A percentile compares a stretch with the other conserved stretches of the same genome.
phyloP scores from a whole-genome alignment of 1,139 yeast genomes.

The Candida sp. region DNA sequence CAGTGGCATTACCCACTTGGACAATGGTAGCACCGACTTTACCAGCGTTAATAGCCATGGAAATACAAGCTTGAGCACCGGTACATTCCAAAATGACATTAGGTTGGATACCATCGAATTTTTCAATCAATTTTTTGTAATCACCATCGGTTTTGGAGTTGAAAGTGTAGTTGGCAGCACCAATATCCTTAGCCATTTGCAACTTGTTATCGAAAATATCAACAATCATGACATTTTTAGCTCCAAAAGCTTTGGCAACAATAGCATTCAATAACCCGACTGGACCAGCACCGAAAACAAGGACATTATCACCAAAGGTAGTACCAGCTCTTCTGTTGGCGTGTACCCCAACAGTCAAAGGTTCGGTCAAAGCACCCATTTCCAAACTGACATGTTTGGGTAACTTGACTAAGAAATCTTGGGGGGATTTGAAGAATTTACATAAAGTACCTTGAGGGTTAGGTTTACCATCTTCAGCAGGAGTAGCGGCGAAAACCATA shows the following conservation, averaged over 20 bases:
- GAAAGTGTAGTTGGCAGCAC: slow-evolving; percentile 57
- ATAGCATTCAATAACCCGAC: slow-evolving; percentile 82
- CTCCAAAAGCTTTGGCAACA: slow-evolving; percentile 81
- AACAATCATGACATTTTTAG: slow-evolving; percentile 61
- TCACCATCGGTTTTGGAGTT: slow-evolving; percentile 49
- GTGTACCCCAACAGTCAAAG: slow-evolving; percentile 83
- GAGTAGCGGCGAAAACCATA: slow-evolving; percentile 88
- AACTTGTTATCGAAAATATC: slow-evolving; percentile 62
- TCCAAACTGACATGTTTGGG: slow-evolving; percentile 77
- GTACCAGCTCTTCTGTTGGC: slow-evolving; percentile 70
- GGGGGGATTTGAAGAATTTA: slow-evolving; percentile 72
- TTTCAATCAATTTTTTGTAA: slow-evolving; percentile 24
- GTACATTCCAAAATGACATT: slow-evolving; percentile 68
- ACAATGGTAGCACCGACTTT: slow-evolving; percentile 65
- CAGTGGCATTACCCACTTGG: slow-evolving; percentile 76
- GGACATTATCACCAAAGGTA: slow-evolving; percentile 68
- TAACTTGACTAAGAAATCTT: slow-evolving; percentile 76
- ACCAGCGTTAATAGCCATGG: slow-evolving; percentile 57
- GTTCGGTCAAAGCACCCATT: slow-evolving; percentile 89
- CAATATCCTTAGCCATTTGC: slow-evolving; percentile 53
- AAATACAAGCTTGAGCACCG: slow-evolving; percentile 69
- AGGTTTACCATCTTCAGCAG: slow-evolving; percentile 40
- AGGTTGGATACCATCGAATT: slow-evolving; percentile 45
- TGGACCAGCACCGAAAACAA: slow-evolving; percentile 92
- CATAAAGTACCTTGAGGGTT: slow-evolving; percentile 69